phyloP scores from a whole-genome alignment of 495 filamentous ascomycete species.

The Wilcoxina mikolae region DNA sequence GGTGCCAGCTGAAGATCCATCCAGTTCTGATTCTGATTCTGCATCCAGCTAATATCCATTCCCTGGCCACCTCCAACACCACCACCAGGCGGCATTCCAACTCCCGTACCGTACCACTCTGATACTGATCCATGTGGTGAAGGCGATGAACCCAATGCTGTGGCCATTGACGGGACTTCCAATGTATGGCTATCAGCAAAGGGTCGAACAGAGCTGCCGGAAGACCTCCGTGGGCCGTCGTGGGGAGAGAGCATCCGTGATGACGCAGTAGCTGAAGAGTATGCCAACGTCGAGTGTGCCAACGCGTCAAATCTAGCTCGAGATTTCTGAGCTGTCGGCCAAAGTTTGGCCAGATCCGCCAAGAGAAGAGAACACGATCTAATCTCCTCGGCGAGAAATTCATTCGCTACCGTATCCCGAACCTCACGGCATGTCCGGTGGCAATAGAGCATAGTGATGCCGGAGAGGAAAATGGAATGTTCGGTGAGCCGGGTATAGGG shows the following conservation, averaged over 20 bases:
- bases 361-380: conserved; percentile 19
- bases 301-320: conserved; percentile 15
- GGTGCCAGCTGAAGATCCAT: neutral
- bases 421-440: conserved; percentile 15
- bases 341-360: conserved; percentile 12
- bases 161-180: conserved; percentile 20
- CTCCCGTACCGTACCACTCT: neutral
- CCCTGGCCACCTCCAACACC: too few species aligned
- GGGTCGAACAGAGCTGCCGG: conserved; percentile 10
- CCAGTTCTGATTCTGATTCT: neutral
- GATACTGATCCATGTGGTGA: conserved; percentile 14
- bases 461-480: conserved; percentile 18
- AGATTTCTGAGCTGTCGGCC: conserved; percentile 19
- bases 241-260: conserved; percentile 23
- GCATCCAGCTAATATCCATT: neutral
- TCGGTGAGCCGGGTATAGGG: conserved; percentile 21
- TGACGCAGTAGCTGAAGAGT: conserved; percentile 6
- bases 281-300: conserved; percentile 8
- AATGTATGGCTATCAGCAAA: conserved; percentile 19
- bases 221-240: conserved; percentile 16
- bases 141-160: conserved; percentile 2
- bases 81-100: neutral
- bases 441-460: conserved; percentile 18
- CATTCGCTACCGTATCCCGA: conserved; percentile 11
- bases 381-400: conserved; percentile 16